Evolutionary conservation across 78 protist genomes (phyloP).

Genomic region (Trichosphaerium sp.): DNA sequence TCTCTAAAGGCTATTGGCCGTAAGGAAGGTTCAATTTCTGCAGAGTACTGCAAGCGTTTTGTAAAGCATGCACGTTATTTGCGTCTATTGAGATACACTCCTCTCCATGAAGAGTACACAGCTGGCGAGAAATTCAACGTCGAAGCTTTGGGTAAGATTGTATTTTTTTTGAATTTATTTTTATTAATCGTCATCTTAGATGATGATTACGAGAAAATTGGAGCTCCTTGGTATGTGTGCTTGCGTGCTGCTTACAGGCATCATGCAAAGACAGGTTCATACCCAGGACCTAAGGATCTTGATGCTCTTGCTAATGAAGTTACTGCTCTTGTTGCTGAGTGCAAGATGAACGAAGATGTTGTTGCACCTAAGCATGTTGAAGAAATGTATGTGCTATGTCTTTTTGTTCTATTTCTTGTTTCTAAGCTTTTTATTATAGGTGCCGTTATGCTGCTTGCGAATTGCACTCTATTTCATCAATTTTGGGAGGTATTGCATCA

Average conservation of each 20-base stretch:
- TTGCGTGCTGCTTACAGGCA: neutral
- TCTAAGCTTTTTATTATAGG: conserved; percentile 2
- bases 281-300: conserved; percentile 22
- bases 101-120: neutral
- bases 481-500: conserved; percentile 71
- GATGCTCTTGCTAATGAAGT: conserved; percentile 2
- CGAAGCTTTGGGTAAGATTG: no score
- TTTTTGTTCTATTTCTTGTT: neutral
- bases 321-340: neutral
- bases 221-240: no score
- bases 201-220: no score
- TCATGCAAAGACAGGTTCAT: neutral
- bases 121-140: neutral
- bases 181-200: no score
- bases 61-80: neutral
- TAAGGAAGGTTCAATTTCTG: neutral
- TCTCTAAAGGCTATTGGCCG: neutral
- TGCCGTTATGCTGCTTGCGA: conserved; percentile 65
- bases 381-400: conserved; percentile 31
- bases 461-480: conserved; percentile 63
- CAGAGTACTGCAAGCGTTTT: neutral
- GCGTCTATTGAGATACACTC: neutral
- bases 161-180: no score
- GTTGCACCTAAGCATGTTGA: conserved; percentile 16
- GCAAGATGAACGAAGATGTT: no score